Evolutionary conservation across 2,329 filamentous ascomycete genomes (phyloP).

Genomic region (Neonectria sp.): DNA sequence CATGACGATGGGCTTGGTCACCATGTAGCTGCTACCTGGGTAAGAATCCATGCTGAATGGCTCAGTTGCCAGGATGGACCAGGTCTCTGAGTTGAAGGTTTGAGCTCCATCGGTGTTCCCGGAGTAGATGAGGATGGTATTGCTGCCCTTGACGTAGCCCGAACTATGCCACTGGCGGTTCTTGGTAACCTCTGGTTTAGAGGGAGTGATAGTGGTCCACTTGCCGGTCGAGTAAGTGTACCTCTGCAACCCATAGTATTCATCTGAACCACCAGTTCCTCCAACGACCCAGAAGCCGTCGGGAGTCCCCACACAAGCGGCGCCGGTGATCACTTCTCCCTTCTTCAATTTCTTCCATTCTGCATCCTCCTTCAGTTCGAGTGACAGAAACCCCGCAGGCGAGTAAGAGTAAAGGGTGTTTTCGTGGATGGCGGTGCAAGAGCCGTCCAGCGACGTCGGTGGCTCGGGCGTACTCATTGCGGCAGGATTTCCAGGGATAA

Average conservation of each 20-base stretch:
- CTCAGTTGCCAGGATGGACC: conserved; percentile 76
- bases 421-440: conserved; percentile 86
- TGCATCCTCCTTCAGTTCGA: conserved; percentile 78
- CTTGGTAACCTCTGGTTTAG: conserved; percentile 67
- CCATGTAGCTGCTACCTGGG: conserved; percentile 72
- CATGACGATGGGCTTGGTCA: conserved; percentile 79
- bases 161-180: conserved; percentile 83
- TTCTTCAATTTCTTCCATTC: conserved; percentile 78
- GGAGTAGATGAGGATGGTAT: conserved; percentile 85
- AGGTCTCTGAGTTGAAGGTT: conserved; percentile 79
- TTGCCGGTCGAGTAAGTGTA: conserved; percentile 68
- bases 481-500: conserved; percentile 32
- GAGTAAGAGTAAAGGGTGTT: conserved; percentile 91
- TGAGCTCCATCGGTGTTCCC: conserved; percentile 76
- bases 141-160: conserved; percentile 78
- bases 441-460: conserved; percentile 77
- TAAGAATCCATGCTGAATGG: conserved; percentile 76
- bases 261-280: conserved; percentile 68
- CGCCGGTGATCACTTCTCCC: conserved; percentile 81
- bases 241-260: conserved; percentile 83
- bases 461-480: conserved; percentile 82
- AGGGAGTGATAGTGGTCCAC: conserved; percentile 65
- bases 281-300: conserved; percentile 86
- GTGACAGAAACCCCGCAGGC: conserved; percentile 79
- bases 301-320: conserved; percentile 79